phyloP scores from a whole-genome alignment of 495 filamentous ascomycete species.

The Aspergillus olivimuriae region DNA sequence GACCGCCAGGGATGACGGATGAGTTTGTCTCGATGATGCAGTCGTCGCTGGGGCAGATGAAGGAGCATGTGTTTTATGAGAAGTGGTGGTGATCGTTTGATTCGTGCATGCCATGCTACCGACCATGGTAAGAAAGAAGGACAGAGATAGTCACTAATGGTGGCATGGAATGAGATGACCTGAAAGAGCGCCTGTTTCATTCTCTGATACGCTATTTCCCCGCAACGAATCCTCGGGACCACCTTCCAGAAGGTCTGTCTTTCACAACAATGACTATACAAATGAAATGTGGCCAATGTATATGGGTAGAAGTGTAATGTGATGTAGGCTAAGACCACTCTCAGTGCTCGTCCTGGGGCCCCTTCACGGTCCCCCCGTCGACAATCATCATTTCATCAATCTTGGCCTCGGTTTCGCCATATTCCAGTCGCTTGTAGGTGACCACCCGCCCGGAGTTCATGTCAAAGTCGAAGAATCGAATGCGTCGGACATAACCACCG shows the following conservation, averaged over 20 bases:
- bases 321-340: neutral
- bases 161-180: neutral
- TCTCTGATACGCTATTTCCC: neutral
- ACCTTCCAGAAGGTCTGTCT: neutral
- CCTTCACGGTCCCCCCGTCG: conserved; percentile 61
- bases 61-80: conserved; percentile 63
- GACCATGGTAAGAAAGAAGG: too few relatives aligned
- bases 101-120: too few relatives aligned
- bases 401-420: conserved; percentile 61
- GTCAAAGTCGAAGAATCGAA: conserved; percentile 89
- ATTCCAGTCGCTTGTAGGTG: conserved; percentile 90
- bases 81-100: conserved; percentile 76
- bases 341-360: conserved; percentile 14
- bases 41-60: conserved; percentile 45
- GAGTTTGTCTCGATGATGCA: conserved; percentile 55
- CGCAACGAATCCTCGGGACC: too few relatives aligned
- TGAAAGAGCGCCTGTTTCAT: neutral
- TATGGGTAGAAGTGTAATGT: neutral
- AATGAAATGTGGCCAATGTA: neutral
- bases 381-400: conserved; percentile 87
- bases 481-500: conserved; percentile 71
- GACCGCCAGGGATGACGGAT: conserved; percentile 75
- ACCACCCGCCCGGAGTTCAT: conserved; percentile 77
- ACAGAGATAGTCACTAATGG: too few relatives aligned
- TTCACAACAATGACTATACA: neutral